A percentile compares a stretch with the other conserved stretches of the same genome.
These are phyloP conservation scores for Pseudomonodictys pantanalensis DNA, from an alignment of 495 filamentous ascomycete genomes.

Conservation along the genomic window DNA sequence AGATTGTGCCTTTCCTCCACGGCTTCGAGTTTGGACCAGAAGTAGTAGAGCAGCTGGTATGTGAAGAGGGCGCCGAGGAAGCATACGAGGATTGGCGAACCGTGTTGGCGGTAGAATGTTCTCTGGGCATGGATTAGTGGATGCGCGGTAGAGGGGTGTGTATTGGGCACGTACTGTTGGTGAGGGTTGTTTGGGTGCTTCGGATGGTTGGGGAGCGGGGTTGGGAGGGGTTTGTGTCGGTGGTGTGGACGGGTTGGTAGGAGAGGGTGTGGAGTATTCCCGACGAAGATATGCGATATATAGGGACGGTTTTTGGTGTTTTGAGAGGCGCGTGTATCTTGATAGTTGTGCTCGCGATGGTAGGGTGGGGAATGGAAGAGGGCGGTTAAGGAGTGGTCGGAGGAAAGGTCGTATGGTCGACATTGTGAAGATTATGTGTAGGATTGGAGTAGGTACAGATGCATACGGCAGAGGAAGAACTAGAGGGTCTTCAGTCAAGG, in stretches of 20 bases:
- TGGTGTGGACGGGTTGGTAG: neutral
- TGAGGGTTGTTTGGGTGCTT: neutral
- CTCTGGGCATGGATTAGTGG: constrained; percentile 28
- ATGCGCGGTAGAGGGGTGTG: neutral
- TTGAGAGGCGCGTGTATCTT: neutral
- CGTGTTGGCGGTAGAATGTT: constrained; percentile 75
- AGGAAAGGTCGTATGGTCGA: neutral
- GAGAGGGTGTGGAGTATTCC: neutral
- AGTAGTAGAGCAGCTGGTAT: constrained; percentile 82
- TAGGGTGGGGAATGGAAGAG: no score
- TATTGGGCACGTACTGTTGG: neutral
- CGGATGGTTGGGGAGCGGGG: neutral
- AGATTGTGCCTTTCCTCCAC: constrained; percentile 64
- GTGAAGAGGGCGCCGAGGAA: constrained; percentile 82
- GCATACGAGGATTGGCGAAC: constrained; percentile 76
- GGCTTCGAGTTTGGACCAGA: constrained; percentile 83
- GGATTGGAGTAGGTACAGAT: no score
- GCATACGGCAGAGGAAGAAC: no score
- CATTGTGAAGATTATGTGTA: no score
- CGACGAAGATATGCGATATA: neutral
- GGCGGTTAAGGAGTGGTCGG: no score
- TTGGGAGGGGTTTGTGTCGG: neutral
- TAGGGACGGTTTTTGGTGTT: neutral
- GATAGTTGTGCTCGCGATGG: no score
- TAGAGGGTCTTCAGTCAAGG: no score